These are phyloP conservation scores for Heliocybe sulcata DNA, from an alignment of 1,284 basidiomycete species.

Conservation along the genomic window DNA sequence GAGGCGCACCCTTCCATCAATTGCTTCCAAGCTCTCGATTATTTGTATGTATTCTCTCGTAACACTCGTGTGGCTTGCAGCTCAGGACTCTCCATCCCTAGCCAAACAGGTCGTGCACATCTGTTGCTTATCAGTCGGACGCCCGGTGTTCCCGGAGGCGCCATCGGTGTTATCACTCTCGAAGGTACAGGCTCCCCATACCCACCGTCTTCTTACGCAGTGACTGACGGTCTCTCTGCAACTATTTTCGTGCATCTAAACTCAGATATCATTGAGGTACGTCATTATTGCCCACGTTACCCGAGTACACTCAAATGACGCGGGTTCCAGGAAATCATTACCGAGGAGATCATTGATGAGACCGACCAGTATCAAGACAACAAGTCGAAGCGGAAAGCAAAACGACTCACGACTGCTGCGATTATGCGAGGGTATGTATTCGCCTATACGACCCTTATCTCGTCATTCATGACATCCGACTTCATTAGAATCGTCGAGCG, in stretches of 20 bases:
- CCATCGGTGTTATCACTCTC: conserved; percentile 75
- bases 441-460: neutral
- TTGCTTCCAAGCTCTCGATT: conserved; percentile 80
- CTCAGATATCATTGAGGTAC: conserved; percentile 65
- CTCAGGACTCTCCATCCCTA: too few relatives aligned
- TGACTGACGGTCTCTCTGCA: too few relatives aligned
- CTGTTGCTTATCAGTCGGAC: conserved; percentile 82
- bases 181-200: conserved; percentile 42
- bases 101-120: conserved; percentile 95
- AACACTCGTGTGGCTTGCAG: too few relatives aligned
- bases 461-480: conserved; percentile 6
- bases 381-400: conserved; percentile 66
- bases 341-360: conserved; percentile 87
- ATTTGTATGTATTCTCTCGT: conserved; percentile 60
- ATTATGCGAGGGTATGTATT: conserved; percentile 72
- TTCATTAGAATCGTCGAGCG: conserved; percentile 32
- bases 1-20: conserved; percentile 85
- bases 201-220: neutral
- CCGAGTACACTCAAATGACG: too few relatives aligned
- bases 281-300: neutral
- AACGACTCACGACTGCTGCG: conserved; percentile 62
- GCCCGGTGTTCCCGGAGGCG: conserved; percentile 77
- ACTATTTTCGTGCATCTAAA: too few relatives aligned
- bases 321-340: conserved; percentile 65
- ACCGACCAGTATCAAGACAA: conserved; percentile 87